These are phyloP conservation scores for Leishmania amazonensis DNA, from an alignment of 208 protist species.

Conservation along the genomic window DNA sequence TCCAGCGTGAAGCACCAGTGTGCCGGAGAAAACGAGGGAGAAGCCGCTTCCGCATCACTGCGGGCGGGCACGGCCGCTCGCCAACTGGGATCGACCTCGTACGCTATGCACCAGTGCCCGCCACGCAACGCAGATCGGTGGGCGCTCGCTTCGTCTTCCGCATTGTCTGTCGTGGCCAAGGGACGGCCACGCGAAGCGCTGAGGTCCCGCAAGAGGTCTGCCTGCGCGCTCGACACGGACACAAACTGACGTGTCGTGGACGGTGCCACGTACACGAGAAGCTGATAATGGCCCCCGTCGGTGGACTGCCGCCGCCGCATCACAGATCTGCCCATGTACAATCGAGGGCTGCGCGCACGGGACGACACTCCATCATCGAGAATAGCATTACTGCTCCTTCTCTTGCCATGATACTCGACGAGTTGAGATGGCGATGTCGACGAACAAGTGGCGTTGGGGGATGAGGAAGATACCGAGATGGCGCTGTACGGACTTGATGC, in stretches of 20 bases:
- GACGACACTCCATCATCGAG: background rate
- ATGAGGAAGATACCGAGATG: conserved; percentile 23
- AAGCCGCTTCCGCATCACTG: background rate
- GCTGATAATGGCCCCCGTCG: background rate
- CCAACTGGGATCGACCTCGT: conserved; percentile 3
- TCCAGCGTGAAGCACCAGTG: conserved; percentile 29
- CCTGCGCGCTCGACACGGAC: conserved; percentile 15
- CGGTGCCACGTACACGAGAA: conserved; percentile 21
- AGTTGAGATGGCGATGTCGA: background rate
- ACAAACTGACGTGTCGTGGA: conserved; percentile 18
- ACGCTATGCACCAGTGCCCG: conserved; percentile 22
- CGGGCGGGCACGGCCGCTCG: background rate
- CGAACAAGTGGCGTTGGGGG: background rate
- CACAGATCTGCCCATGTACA: background rate
- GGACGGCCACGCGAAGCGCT: background rate
- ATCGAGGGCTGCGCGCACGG: background rate
- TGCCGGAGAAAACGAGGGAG: background rate
- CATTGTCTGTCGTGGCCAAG: background rate
- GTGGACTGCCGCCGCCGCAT: background rate
- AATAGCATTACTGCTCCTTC: background rate
- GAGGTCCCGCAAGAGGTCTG: background rate
- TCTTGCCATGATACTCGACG: background rate
- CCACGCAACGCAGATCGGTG: conserved; percentile 4
- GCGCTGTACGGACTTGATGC: conserved; percentile 16
- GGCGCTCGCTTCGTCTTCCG: background rate